Evolutionary conservation across 257 asterid genomes (phyloP).

Genomic region (Solanum paucissectum): DNA sequence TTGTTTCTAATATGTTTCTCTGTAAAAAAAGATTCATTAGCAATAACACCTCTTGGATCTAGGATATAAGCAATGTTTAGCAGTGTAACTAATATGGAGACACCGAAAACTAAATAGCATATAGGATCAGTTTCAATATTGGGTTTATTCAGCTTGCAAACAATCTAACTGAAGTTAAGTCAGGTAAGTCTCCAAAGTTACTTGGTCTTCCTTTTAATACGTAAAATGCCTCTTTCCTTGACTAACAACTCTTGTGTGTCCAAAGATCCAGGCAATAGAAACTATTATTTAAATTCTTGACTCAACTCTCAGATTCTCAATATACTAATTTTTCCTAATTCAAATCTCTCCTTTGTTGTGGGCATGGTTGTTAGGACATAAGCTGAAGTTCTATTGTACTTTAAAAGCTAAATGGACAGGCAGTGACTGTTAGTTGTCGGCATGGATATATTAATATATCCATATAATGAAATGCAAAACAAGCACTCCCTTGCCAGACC

Average conservation of each 20-base stretch:
- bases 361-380: background rate
- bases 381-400: background rate
- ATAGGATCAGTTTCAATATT: background rate
- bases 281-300: background rate
- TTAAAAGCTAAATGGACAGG: background rate
- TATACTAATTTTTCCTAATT: background rate
- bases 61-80: background rate
- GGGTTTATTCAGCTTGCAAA: background rate
- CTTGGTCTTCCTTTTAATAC: background rate
- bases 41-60: background rate
- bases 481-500: background rate
- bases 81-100: background rate
- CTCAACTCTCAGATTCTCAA: background rate
- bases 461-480: background rate
- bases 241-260: background rate
- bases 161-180: background rate
- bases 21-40: conserved; percentile 8
- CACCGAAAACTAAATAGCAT: background rate
- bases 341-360: background rate
- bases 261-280: background rate
- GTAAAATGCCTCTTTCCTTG: background rate
- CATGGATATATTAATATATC: background rate
- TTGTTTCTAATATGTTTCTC: conserved; percentile 74
- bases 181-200: background rate
- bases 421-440: background rate